Percentiles rank a stretch among this genome's conserved stretches.
Evolutionary conservation across 176 grass and related monocot genomes (phyloP).

Genomic region (Puccinellia tenuiflora): DNA sequence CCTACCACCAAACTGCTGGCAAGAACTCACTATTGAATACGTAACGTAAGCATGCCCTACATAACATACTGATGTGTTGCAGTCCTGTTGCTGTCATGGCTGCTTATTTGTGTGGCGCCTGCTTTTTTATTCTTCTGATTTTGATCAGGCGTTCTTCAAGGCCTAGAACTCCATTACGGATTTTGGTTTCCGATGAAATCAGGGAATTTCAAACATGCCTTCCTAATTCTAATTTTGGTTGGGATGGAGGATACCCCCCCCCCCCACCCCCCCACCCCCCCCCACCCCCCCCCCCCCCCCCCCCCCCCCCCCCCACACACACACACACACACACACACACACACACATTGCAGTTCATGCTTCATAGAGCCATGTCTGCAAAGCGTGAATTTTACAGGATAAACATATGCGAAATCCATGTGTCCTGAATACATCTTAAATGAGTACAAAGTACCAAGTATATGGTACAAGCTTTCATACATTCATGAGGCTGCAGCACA

Average conservation of each 20-base stretch:
- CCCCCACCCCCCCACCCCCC: too few species aligned
- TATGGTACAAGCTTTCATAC: background rate
- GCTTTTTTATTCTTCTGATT: background rate
- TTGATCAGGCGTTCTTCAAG: background rate
- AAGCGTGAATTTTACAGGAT: background rate
- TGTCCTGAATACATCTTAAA: background rate
- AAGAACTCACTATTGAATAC: slow-evolving; percentile 4
- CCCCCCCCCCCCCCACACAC: too few species aligned
- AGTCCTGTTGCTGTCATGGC: background rate
- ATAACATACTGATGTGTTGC: background rate
- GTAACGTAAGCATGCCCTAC: background rate
- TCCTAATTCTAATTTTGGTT: background rate
- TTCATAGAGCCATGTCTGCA: background rate
- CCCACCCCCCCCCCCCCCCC: too few species aligned
- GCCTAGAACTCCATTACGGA: background rate
- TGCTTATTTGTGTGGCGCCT: background rate
- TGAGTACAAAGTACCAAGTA: background rate
- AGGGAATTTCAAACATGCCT: background rate
- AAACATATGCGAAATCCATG: background rate
- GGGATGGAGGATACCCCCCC: background rate
- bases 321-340: too few species aligned
- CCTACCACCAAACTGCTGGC: slow-evolving; percentile 14
- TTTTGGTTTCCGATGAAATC: background rate
- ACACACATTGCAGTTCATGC: background rate
- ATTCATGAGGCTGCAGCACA: background rate